A percentile compares a stretch with the other conserved stretches of the same genome.
Evolutionary conservation across 1,284 basidiomycete genomes (phyloP).

Genomic region (Cryptococcus depauperatus): DNA sequence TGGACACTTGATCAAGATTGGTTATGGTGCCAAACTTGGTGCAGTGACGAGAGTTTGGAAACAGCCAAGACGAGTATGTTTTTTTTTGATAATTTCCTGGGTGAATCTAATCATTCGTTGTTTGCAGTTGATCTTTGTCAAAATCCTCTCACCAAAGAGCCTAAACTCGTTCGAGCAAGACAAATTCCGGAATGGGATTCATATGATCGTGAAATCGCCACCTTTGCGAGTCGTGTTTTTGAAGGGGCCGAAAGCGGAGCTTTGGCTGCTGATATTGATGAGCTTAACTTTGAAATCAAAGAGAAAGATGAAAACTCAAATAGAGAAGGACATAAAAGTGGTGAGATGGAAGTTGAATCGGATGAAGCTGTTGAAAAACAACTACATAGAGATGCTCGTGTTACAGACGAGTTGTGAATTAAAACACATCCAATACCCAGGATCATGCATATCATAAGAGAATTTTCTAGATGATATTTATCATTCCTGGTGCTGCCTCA

Average conservation of each 20-base stretch:
- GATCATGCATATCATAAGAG: no score
- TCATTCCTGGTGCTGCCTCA: no score
- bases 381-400: not conserved
- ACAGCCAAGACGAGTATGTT: constrained; percentile 48
- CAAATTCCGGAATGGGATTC: constrained; percentile 96
- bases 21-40: constrained; percentile 67
- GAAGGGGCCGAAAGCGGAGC: constrained; percentile 36
- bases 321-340: constrained; percentile 12
- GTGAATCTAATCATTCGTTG: not conserved
- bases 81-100: not conserved
- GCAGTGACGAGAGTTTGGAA: constrained; percentile 46
- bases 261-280: constrained; percentile 62
- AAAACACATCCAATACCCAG: no score
- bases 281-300: constrained; percentile 42
- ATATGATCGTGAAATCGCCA: constrained; percentile 58
- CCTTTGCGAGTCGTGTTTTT: constrained; percentile 58
- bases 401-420: no score
- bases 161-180: constrained; percentile 82
- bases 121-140: constrained; percentile 84
- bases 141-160: constrained; percentile 90
- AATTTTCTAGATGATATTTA: no score
- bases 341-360: constrained; percentile 15
- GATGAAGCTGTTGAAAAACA: not conserved
- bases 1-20: constrained; percentile 80
- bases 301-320: not conserved